Percentiles rank a stretch among this genome's conserved stretches.
Evolutionary conservation across 78 protist genomes (phyloP).

Genomic region (Dictyostelium purpureum): DNA sequence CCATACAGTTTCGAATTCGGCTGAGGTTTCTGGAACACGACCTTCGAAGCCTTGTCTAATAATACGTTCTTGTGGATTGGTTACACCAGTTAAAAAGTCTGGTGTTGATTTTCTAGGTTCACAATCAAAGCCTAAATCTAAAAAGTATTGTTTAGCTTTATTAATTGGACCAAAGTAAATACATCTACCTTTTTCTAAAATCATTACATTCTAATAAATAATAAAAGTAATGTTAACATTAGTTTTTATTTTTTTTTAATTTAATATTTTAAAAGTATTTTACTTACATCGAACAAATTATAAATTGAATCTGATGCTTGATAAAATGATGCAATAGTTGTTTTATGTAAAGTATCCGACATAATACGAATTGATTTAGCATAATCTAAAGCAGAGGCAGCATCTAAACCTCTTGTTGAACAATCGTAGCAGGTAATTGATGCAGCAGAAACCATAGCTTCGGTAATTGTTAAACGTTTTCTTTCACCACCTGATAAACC

Average conservation of each 20-base stretch:
- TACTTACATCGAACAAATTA: conserved; percentile 41
- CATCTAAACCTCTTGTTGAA: conserved; percentile 73
- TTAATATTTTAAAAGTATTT: no score
- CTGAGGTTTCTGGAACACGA: conserved; percentile 55
- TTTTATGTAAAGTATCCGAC: conserved; percentile 68
- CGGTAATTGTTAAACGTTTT: conserved; percentile 63
- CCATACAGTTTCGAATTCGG: conserved; percentile 54
- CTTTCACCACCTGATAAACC: conserved; percentile 74
- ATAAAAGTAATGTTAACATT: neutral
- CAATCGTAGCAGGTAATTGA: conserved; percentile 59
- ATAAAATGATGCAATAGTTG: conserved; percentile 71
- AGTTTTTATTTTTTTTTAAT: neutral
- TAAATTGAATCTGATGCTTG: conserved; percentile 79
- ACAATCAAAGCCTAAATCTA: conserved; percentile 55
- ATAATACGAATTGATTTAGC: conserved; percentile 64
- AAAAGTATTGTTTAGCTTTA: conserved; percentile 56
- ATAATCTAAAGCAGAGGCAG: conserved; percentile 66
- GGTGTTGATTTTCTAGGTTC: conserved; percentile 59
- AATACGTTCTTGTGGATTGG: conserved; percentile 63
- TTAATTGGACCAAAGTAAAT: conserved; percentile 67
- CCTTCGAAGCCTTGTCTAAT: conserved; percentile 54
- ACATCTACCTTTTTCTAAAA: conserved; percentile 40
- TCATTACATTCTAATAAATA: conserved; percentile 35
- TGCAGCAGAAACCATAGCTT: conserved; percentile 62
- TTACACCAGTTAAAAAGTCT: conserved; percentile 64